Percentiles rank a stretch among this genome's conserved stretches.
Evolutionary conservation across 495 filamentous ascomycete species (phyloP).

Genomic region (Lasiosphaeria hispida): DNA sequence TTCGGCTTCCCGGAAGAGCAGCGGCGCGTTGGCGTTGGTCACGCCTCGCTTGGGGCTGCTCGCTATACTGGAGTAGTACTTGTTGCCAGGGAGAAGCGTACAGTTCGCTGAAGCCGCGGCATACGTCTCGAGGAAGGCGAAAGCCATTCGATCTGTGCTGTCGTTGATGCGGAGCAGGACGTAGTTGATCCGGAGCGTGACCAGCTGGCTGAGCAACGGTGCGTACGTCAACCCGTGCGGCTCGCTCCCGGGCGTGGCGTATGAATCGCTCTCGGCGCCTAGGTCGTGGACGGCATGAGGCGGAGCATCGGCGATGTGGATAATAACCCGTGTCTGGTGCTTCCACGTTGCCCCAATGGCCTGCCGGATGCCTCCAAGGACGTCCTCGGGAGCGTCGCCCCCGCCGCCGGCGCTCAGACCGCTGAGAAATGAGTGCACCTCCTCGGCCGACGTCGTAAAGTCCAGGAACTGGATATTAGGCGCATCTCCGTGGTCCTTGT

Average conservation of each 20-base stretch:
- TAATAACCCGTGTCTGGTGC: slow-evolving; percentile 37
- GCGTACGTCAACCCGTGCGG: slow-evolving; percentile 32
- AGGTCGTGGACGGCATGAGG: slow-evolving; percentile 31
- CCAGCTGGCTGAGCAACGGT: slow-evolving; percentile 28
- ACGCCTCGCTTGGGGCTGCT: too few relatives aligned
- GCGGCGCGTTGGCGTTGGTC: neutral
- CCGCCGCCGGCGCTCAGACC: slow-evolving; percentile 25
- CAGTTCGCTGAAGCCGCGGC: slow-evolving; percentile 18
- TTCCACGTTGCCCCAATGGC: slow-evolving; percentile 30
- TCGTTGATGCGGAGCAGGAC: slow-evolving; percentile 33
- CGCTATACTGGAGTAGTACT: slow-evolving; percentile 19
- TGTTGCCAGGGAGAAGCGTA: slow-evolving; percentile 23
- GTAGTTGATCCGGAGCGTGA: slow-evolving; percentile 37
- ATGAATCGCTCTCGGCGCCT: slow-evolving; percentile 15
- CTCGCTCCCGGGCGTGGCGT: slow-evolving; percentile 29
- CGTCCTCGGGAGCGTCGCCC: slow-evolving; percentile 33
- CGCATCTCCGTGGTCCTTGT: slow-evolving; percentile 35
- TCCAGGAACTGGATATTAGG: slow-evolving; percentile 37
- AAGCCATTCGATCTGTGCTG: slow-evolving; percentile 35
- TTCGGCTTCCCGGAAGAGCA: slow-evolving; percentile 30
- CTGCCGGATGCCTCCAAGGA: slow-evolving; percentile 31
- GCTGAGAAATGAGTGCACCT: slow-evolving; percentile 25
- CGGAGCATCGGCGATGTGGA: slow-evolving; percentile 40
- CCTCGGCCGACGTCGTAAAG: slow-evolving; percentile 28
- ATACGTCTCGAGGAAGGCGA: slow-evolving; percentile 28